Evolutionary conservation across 352 stramenopile genomes (phyloP).

Genomic region (Phytophthora quininea): DNA sequence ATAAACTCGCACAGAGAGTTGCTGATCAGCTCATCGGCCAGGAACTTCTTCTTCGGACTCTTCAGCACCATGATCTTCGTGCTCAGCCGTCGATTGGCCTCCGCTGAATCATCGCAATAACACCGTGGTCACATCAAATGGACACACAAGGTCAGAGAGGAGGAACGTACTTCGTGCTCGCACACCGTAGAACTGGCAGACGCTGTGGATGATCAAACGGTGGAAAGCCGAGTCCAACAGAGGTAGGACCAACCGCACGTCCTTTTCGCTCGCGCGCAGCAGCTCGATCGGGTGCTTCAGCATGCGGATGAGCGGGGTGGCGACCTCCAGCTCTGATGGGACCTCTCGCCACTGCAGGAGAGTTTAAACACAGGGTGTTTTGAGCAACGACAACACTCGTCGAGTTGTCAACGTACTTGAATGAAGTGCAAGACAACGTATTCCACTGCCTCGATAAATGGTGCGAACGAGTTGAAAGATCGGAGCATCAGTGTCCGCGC

Average conservation of each 20-base stretch:
- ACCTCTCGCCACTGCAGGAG: constrained; percentile 71
- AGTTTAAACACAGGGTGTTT: background rate
- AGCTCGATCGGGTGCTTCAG: constrained; percentile 74
- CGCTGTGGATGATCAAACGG: constrained; percentile 85
- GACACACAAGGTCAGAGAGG: background rate
- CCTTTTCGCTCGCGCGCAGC: constrained; percentile 58
- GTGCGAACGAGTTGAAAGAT: constrained; percentile 68
- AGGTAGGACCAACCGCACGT: constrained; percentile 73
- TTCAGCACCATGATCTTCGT: constrained; percentile 87
- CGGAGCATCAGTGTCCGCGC: constrained; percentile 70
- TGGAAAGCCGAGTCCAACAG: constrained; percentile 87
- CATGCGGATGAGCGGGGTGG: constrained; percentile 55
- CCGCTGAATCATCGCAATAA: constrained; percentile 40
- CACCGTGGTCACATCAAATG: background rate
- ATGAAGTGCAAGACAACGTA: constrained; percentile 83
- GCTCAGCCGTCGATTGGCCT: constrained; percentile 69
- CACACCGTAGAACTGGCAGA: constrained; percentile 90
- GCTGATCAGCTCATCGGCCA: constrained; percentile 50
- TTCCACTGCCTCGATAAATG: constrained; percentile 83
- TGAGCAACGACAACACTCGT: background rate
- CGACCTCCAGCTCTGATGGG: constrained; percentile 75
- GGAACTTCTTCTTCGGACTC: constrained; percentile 57
- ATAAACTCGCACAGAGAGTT: constrained; percentile 82
- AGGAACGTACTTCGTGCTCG: constrained; percentile 79
- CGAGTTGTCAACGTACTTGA: constrained; percentile 46